Base-by-base conservation (phyloP, 108 stramenopile species). In the Pseudonitzschia multistriata region DNA sequence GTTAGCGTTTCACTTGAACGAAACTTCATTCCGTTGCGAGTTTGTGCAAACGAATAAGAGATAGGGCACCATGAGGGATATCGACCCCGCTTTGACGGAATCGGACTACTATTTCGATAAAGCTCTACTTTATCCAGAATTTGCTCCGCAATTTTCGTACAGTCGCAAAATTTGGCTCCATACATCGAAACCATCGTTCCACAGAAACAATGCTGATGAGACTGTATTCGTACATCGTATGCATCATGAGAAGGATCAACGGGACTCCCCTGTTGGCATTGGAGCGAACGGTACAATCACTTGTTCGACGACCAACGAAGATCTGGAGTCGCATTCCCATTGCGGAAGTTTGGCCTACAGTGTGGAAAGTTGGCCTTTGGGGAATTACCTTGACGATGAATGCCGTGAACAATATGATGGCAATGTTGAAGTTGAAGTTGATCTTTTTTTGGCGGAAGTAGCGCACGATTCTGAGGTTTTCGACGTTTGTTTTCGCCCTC, bases 341-440 rank as follows among this genome's bases (percentile, higher is more conserved):
- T 59, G 65, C 33, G 57, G 73, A 21, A 74, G 64, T 48, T 54
- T 74, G 34, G 57, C 65, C 17, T 74, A 74, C 66, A 63, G 61
- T 22, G 57, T 67, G 28, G 73, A 74, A 21, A 59, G 57, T 33
- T 35, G 31, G 57, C 14, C 13, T 15, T 3, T 59, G 11, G 57
- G 14, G 8, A 31, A 30, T 13, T 35, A 24, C 22, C 2, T 25
- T 7, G 50, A 25, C 11, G 50, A 8, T 25, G 50, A 25, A 52
- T 52, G 24, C 24, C 25, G 50, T 1, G 22, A 52, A 25, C n/a
- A n/a, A n/a, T n/a, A n/a, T n/a, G 50, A 25, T 19, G 10, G 25
- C 22, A 22, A 52, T 24, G 22, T 25, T 24, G 50, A 52, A 52
- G 50, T 25, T n/a, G 29, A 55, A 45, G 8, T 45, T 17, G 42